These are phyloP conservation scores for Suhomyces bokatorum DNA, from an alignment of 1,139 yeast genomes.

Conservation along the genomic window DNA sequence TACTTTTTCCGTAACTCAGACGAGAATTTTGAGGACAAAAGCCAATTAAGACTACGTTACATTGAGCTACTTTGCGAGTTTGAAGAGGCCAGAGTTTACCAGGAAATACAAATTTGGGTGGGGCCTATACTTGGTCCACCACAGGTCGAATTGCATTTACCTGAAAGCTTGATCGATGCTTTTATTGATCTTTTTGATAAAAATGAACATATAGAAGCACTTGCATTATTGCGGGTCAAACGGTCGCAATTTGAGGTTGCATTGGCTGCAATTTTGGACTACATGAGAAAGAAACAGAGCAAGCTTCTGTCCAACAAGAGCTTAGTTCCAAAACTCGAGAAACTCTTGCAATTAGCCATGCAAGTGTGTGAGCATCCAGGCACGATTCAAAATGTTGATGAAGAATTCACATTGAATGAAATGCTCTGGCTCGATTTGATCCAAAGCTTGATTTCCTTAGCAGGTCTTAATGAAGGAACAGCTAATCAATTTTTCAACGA, in stretches of 20 bases:
- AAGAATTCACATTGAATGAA: slow-evolving; percentile 30
- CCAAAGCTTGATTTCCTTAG: slow-evolving; percentile 27
- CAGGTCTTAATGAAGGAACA: slow-evolving; percentile 19
- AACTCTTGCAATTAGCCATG: slow-evolving; percentile 37
- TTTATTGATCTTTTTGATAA: slow-evolving; percentile 20
- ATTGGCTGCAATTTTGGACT: slow-evolving; percentile 26
- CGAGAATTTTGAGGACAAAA: neutral
- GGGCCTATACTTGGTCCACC: slow-evolving; percentile 9
- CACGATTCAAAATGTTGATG: slow-evolving; percentile 18
- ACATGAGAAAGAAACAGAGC: slow-evolving; percentile 17
- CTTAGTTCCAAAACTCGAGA: slow-evolving; percentile 24
- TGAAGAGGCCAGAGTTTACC: slow-evolving; percentile 14
- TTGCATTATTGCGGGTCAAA: slow-evolving; percentile 29
- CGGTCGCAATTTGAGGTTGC: slow-evolving; percentile 28
- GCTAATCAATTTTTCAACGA: slow-evolving; percentile 37
- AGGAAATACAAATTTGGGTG: slow-evolving; percentile 17
- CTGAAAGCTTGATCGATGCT: neutral
- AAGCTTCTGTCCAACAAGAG: slow-evolving; percentile 12
- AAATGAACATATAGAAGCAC: slow-evolving; percentile 31
- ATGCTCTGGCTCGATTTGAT: slow-evolving; percentile 42
- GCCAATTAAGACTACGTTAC: slow-evolving; percentile 29
- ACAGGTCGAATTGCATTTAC: neutral
- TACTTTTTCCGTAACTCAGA: slow-evolving; percentile 17
- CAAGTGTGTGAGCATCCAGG: slow-evolving; percentile 30
- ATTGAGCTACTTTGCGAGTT: slow-evolving; percentile 30